Evolutionary conservation across 164 flowering plant genomes (phyloP).

Genomic region (Vitis labrusca): DNA sequence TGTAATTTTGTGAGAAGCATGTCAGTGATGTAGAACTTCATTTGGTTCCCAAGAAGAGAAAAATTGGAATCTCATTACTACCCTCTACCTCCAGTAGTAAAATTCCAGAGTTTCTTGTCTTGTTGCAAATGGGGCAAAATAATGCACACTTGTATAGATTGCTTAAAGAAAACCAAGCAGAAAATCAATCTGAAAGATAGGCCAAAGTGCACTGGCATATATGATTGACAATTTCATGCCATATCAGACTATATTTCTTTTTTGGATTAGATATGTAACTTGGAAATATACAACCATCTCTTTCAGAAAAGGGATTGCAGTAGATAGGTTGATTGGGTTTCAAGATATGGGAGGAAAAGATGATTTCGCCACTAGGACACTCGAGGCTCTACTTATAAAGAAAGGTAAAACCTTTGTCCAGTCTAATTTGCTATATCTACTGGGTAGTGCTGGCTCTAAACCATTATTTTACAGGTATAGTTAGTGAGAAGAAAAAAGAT

Average conservation of each 20-base stretch:
- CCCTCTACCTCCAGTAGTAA: no score
- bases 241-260: not conserved
- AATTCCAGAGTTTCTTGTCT: no score
- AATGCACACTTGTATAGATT: no score
- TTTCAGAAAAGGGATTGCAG: slow-evolving; percentile 80
- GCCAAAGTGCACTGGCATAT: no score
- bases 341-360: slow-evolving; percentile 94
- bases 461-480: slow-evolving; percentile 34
- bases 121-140: no score
- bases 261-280: not conserved
- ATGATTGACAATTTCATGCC: no score
- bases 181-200: no score
- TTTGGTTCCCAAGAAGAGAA: no score
- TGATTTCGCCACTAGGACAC: slow-evolving; percentile 70
- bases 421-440: not conserved
- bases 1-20: not conserved
- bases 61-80: no score
- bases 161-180: no score
- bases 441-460: slow-evolving; percentile 5
- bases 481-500: slow-evolving; percentile 41
- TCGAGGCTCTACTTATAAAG: slow-evolving; percentile 66
- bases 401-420: slow-evolving; percentile 53
- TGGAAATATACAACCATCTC: not conserved
- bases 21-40: not conserved
- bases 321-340: slow-evolving; percentile 81